Base-by-base conservation (phyloP, 495 filamentous ascomycete species). In the Neurospora sp. region DNA sequence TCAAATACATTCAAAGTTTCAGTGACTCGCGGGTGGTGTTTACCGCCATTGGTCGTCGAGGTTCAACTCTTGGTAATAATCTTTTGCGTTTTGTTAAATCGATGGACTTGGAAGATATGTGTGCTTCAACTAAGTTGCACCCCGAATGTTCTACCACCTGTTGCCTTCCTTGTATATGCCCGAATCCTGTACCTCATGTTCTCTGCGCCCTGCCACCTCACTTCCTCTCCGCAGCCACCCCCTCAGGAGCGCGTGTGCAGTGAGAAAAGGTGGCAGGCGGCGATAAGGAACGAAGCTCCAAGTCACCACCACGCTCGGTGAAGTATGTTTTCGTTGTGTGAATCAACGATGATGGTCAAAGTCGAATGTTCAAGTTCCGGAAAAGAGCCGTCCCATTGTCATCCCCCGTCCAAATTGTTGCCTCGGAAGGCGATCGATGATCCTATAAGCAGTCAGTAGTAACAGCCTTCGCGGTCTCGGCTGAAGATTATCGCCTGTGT, bases 391-490 rank as follows among this genome's bases (percentile, higher is more conserved):
- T 66, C 54, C 2, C 54, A 66, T 66, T 18, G 54, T 66, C 54
- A 66, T 66, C 27, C 54, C 14, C 54, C 27, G 54, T 66, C 27
- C 54, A 35, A 35, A 1, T 18, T 35, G 27, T 66, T 66, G 12
- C 5, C 54, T 23, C 18, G 14, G 27, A 18, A 14, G 23, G 27
- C 54, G 7, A 9, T 62, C 54, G 27, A 35, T 8, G 14, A 62
- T 11, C 11, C 71, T 73, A 23, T 70, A 40, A 70, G 46, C 42
- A 42, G 66, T 73, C 72, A 73, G 72, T 8, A 70, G 59, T 73
- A 42, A 18, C 16, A 16, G 3, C 72, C 35, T 14, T 14, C 18
- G 23, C 23, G n/a, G 16, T 48, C 23, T 37, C 62, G 40, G 59
- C 11, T 59, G 11, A 38, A 4, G 39, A 37, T 62, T 69, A 39